Evolutionary conservation across 352 stramenopile species (phyloP).

Genomic region (Globisporangium iwayamae): DNA sequence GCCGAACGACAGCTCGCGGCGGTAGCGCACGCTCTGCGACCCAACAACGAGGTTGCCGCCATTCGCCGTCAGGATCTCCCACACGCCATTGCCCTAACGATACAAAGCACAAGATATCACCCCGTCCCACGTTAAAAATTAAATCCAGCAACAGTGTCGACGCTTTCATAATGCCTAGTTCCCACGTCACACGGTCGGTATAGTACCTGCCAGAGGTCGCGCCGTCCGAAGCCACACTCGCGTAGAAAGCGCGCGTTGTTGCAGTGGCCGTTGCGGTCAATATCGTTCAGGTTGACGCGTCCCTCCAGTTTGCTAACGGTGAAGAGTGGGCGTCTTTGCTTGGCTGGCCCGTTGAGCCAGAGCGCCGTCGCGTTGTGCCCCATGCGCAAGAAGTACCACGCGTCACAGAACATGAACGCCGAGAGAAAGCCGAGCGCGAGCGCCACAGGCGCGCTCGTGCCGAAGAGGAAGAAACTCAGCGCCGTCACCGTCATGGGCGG

Average conservation of each 20-base stretch:
- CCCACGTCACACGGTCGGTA: neutral
- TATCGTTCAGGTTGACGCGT: slow-evolving; percentile 53
- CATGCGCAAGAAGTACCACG: slow-evolving; percentile 80
- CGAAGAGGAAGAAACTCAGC: slow-evolving; percentile 25
- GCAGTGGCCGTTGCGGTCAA: slow-evolving; percentile 84
- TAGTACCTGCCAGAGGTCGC: slow-evolving; percentile 77
- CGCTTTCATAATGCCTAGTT: too few relatives aligned
- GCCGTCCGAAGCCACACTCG: slow-evolving; percentile 78
- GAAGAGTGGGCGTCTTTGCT: slow-evolving; percentile 39
- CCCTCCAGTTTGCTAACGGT: slow-evolving; percentile 41
- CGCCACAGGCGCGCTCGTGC: slow-evolving; percentile 21
- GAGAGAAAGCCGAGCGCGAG: slow-evolving; percentile 36
- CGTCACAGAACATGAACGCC: slow-evolving; percentile 66
- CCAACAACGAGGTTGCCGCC: slow-evolving; percentile 80
- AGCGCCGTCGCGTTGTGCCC: slow-evolving; percentile 24
- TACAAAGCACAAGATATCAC: neutral
- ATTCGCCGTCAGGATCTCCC: slow-evolving; percentile 44
- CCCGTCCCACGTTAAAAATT: neutral
- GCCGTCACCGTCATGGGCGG: slow-evolving; percentile 35
- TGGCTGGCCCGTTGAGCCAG: slow-evolving; percentile 15
- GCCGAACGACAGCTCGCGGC: slow-evolving; percentile 70
- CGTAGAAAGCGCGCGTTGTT: slow-evolving; percentile 84
- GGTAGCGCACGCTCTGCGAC: slow-evolving; percentile 77
- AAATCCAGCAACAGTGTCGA: neutral
- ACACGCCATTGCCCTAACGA: slow-evolving; percentile 66